A percentile compares a stretch with the other conserved stretches of the same genome.
Evolutionary conservation across 192 early-diverging fungal genomes (phyloP).

Genomic region (Phlyctochytrium bullatum): DNA sequence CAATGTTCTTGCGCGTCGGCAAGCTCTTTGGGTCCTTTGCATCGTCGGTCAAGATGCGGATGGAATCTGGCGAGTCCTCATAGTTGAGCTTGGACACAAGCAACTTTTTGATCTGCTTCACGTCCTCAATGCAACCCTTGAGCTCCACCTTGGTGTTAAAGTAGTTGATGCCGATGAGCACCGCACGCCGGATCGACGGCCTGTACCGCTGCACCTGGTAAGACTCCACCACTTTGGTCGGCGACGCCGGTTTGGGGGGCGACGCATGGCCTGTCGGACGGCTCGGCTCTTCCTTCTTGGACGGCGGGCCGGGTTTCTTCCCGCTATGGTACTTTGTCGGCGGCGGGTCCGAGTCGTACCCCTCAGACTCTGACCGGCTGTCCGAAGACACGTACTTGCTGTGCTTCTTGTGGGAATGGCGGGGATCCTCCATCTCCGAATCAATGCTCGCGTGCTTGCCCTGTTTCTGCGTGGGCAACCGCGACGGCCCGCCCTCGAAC

Average conservation of each 20-base stretch:
- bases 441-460: constrained; percentile 7
- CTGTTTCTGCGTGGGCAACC: not conserved
- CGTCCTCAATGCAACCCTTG: not conserved
- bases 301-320: not conserved
- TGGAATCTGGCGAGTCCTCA: constrained; percentile 2
- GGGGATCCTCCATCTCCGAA: not conserved
- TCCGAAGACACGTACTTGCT: not conserved
- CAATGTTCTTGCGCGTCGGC: constrained; percentile 20
- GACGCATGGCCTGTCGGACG: too few species aligned
- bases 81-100: constrained; percentile 8
- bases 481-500: not conserved
- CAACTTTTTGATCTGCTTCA: constrained; percentile 16
- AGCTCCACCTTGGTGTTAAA: constrained; percentile 21
- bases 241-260: not conserved
- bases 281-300: not conserved
- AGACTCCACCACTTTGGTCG: not conserved
- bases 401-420: not conserved
- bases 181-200: not conserved
- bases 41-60: constrained; percentile 18
- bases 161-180: constrained; percentile 36
- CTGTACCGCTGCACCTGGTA: not conserved
- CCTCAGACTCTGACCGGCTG: not conserved
- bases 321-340: not conserved
- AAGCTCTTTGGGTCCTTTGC: constrained; percentile 11
- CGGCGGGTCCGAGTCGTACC: not conserved